A percentile compares a stretch with the other conserved stretches of the same genome.
These are phyloP conservation scores for Beauveria varroae DNA, from an alignment of 2,329 filamentous ascomycete species.

Conservation along the genomic window DNA sequence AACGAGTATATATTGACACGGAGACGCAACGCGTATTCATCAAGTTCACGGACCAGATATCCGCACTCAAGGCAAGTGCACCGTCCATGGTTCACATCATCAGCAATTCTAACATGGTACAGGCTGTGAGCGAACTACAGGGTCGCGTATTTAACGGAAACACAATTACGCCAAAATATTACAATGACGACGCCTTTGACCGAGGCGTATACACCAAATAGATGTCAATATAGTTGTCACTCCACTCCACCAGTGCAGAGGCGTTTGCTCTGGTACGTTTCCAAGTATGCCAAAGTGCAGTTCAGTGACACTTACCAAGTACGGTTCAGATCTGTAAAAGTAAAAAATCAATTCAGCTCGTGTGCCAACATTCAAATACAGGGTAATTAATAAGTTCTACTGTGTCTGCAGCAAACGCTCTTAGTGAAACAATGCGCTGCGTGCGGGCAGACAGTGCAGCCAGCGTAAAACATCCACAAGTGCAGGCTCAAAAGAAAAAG, in stretches of 20 bases:
- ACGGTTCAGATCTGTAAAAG: neutral
- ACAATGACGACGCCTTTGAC: slow-evolving; percentile 76
- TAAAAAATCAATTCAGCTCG: slow-evolving; percentile 11
- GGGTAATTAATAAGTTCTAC: slow-evolving; percentile 38
- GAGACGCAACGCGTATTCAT: slow-evolving; percentile 71
- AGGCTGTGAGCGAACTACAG: slow-evolving; percentile 86
- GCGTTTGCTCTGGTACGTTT: neutral
- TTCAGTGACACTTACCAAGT: neutral
- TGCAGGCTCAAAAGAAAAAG: slow-evolving; percentile 26
- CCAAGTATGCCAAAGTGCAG: neutral
- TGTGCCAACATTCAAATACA: slow-evolving; percentile 25
- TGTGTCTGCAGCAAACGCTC: slow-evolving; percentile 22
- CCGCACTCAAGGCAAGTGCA: slow-evolving; percentile 63
- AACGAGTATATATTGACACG: slow-evolving; percentile 68
- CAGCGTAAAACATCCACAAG: slow-evolving; percentile 21
- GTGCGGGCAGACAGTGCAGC: neutral
- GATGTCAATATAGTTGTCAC: neutral
- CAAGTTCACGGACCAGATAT: slow-evolving; percentile 81
- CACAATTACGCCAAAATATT: slow-evolving; percentile 73
- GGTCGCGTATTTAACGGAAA: slow-evolving; percentile 86
- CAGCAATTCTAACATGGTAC: neutral
- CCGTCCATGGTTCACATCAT: neutral
- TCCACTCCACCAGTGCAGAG: too few relatives aligned
- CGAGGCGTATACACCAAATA: slow-evolving; percentile 42
- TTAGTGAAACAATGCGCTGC: neutral